phyloP scores from a whole-genome alignment of 495 filamentous ascomycete species.

The Chaetomium tenue region DNA sequence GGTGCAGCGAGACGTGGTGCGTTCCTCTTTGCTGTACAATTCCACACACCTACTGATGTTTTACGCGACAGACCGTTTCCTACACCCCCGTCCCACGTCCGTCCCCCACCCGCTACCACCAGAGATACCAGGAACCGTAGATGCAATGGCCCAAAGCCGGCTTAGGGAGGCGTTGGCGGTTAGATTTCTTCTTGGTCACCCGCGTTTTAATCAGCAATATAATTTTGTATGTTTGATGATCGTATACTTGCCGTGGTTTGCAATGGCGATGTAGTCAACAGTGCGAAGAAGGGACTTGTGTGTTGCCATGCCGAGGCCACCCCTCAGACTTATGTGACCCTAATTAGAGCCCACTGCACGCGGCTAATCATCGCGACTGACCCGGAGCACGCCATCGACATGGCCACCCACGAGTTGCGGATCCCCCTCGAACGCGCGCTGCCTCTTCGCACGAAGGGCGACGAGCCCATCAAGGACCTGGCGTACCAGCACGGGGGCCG shows the following conservation, averaged over 20 bases:
- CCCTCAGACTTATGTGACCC: too few species aligned
- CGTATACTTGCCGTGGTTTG: too few species aligned
- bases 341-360: too few species aligned
- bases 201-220: not conserved
- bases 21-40: not conserved
- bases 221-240: not conserved
- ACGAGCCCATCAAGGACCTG: too few species aligned
- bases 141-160: not conserved
- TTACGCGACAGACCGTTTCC: conserved; percentile 10
- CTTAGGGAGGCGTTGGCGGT: not conserved
- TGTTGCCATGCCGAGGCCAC: not conserved
- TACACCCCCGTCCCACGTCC: conserved; percentile 11
- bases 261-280: not conserved
- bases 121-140: conserved; percentile 11
- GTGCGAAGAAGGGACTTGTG: not conserved
- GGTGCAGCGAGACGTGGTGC: conserved; percentile 20
- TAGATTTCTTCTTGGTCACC: conserved; percentile 10
- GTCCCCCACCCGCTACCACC: conserved; percentile 7
- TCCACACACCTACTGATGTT: not conserved
- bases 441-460: too few species aligned
- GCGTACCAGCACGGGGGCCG: too few species aligned
- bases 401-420: too few species aligned
- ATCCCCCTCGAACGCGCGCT: too few species aligned
- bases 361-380: too few species aligned
- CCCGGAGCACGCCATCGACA: too few species aligned